Conservation (phyloP, 192 early-diverging fungal genomes). For the Jimgerdemannia lactiflua region DNA sequence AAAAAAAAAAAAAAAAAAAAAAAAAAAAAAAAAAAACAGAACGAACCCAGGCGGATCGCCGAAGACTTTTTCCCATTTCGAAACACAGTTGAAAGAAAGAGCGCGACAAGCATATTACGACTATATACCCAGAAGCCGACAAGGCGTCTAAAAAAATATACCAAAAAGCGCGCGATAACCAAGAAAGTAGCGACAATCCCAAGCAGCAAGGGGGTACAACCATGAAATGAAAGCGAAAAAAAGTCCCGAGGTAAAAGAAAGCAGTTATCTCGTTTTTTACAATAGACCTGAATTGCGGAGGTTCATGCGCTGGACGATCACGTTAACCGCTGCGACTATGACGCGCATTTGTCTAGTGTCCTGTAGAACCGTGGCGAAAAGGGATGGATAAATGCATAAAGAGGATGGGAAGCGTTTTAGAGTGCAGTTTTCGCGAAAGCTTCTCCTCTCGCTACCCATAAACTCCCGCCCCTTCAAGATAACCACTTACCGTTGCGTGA, state of each 20-base stretch:
- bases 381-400: not conserved
- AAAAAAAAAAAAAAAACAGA: not conserved
- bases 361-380: slow-evolving; percentile 8
- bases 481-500: slow-evolving; percentile 41
- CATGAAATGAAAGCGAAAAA: not conserved
- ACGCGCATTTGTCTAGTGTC: slow-evolving; percentile 54
- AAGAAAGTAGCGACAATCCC: not conserved
- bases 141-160: not conserved
- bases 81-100: not conserved
- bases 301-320: slow-evolving; percentile 47
- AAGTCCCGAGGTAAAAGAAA: not conserved
- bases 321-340: slow-evolving; percentile 48
- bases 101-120: not conserved
- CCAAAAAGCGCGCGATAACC: not conserved
- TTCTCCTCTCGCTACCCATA: no score
- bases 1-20: no score
- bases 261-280: slow-evolving; percentile 5
- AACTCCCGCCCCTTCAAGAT: not conserved
- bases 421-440: no score
- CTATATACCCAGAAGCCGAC: not conserved
- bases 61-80: not conserved
- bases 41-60: not conserved
- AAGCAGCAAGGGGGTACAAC: not conserved
- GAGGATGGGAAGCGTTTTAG: not conserved
- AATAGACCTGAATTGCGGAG: slow-evolving; percentile 43